phyloP scores from a whole-genome alignment of 2,329 filamentous ascomycete genomes.

The Fusarium sulawesiense region DNA sequence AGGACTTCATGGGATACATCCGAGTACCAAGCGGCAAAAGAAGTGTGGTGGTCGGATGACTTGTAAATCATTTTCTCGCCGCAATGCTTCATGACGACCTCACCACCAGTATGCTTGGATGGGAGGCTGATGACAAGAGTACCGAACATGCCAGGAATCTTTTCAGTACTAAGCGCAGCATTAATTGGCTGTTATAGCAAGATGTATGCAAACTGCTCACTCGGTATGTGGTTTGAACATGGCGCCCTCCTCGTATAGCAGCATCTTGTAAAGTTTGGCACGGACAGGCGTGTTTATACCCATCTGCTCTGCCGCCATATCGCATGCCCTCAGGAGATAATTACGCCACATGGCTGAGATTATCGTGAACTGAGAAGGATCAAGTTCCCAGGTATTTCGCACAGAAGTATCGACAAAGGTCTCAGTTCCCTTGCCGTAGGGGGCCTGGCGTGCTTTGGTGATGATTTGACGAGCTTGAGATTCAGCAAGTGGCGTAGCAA shows the following conservation, averaged over 20 bases:
- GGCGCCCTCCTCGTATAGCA: slow-evolving; percentile 62
- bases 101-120: slow-evolving; percentile 60
- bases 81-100: slow-evolving; percentile 55
- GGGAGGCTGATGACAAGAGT: slow-evolving; percentile 62
- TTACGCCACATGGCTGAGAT: slow-evolving; percentile 31
- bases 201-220: slow-evolving; percentile 27
- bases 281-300: slow-evolving; percentile 48
- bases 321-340: slow-evolving; percentile 42
- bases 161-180: slow-evolving; percentile 53
- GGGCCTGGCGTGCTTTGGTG: too few species aligned
- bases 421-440: too few species aligned
- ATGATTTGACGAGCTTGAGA: neutral
- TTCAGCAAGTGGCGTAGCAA: neutral
- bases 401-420: too few species aligned
- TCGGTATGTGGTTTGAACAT: slow-evolving; percentile 62
- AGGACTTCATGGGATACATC: slow-evolving; percentile 65
- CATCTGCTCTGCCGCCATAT: slow-evolving; percentile 45
- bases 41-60: slow-evolving; percentile 43
- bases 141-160: slow-evolving; percentile 61
- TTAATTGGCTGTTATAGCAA: neutral
- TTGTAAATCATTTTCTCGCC: slow-evolving; percentile 48
- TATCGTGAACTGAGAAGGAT: too few species aligned
- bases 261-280: slow-evolving; percentile 59
- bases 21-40: slow-evolving; percentile 57
- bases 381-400: too few species aligned